phyloP scores from a whole-genome alignment of 108 stramenopile genomes.

The Chaetoceros tenuissimus region DNA sequence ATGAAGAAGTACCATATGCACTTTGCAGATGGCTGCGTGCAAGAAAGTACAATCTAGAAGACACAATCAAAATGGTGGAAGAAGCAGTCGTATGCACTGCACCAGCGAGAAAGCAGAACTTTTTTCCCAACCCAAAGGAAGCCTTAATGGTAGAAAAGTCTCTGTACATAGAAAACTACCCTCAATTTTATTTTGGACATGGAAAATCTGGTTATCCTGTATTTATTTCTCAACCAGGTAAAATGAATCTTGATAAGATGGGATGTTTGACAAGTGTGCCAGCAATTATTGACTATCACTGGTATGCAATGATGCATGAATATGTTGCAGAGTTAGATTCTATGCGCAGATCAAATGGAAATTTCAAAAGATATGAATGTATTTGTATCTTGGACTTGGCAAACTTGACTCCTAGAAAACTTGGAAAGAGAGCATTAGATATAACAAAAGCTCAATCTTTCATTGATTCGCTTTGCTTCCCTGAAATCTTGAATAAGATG shows the following conservation, averaged over 20 bases:
- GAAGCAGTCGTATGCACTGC: conserved; percentile 22
- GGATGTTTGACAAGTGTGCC: background rate
- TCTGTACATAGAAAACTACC: conserved; percentile 8
- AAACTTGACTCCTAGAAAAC: background rate
- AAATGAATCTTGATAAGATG: background rate
- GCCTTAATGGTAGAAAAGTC: background rate
- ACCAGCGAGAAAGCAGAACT: conserved; percentile 24
- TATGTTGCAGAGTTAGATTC: background rate
- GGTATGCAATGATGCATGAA: conserved; percentile 7
- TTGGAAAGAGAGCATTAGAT: background rate
- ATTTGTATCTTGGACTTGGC: conserved; percentile 1
- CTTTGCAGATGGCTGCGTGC: conserved; percentile 44
- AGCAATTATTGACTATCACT: conserved; percentile 1
- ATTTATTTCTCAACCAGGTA: background rate
- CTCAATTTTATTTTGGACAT: conserved; percentile 5
- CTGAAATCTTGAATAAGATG: conserved; percentile 35
- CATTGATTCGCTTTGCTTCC: conserved; percentile 5
- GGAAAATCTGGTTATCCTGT: conserved; percentile 15
- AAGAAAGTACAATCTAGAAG: conserved; percentile 33
- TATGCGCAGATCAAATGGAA: background rate
- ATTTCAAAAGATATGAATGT: conserved; percentile 2
- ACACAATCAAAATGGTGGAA: conserved; percentile 22
- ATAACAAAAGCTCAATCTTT: background rate
- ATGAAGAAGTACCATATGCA: conserved; percentile 45
- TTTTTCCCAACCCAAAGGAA: conserved; percentile 5